A percentile compares a stretch with the other conserved stretches of the same genome.
Conservation (phyloP, 1,139 yeast genomes). For the Sugiyamaella paludigena region DNA sequence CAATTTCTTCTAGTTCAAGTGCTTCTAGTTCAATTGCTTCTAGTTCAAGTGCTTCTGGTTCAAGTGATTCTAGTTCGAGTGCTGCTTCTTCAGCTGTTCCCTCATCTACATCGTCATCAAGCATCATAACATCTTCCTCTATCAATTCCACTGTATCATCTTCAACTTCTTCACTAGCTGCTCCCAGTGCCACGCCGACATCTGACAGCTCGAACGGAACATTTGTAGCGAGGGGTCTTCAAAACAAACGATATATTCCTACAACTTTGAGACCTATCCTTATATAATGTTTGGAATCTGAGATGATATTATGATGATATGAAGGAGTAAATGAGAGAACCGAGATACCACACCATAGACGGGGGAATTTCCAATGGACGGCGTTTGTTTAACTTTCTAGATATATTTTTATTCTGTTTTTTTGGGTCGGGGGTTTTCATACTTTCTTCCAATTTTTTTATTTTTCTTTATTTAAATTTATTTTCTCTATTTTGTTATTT, state of each 20-base stretch:
- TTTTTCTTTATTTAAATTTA: neutral
- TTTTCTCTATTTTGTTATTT: neutral
- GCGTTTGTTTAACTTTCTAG: neutral
- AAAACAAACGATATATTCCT: conserved; percentile 7
- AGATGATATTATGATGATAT: neutral
- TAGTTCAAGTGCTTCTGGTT: neutral
- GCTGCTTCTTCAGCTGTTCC: neutral
- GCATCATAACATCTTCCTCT: neutral
- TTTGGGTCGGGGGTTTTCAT: neutral
- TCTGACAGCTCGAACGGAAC: conserved; percentile 4
- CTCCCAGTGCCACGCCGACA: neutral
- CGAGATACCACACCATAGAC: conserved; percentile 3
- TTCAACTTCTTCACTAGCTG: neutral
- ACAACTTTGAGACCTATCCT: conserved; percentile 3
- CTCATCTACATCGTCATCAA: neutral
- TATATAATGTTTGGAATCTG: neutral
- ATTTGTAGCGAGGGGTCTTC: conserved; percentile 5
- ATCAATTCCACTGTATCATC: neutral
- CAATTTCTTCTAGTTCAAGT: too few relatives aligned
- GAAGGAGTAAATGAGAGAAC: neutral
- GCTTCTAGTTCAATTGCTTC: too few relatives aligned
- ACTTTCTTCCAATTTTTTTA: neutral
- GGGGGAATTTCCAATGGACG: neutral
- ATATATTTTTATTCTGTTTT: neutral
- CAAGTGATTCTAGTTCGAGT: neutral